Conservation (phyloP, 2,329 filamentous ascomycete genomes). For the Xylaria sp. region DNA sequence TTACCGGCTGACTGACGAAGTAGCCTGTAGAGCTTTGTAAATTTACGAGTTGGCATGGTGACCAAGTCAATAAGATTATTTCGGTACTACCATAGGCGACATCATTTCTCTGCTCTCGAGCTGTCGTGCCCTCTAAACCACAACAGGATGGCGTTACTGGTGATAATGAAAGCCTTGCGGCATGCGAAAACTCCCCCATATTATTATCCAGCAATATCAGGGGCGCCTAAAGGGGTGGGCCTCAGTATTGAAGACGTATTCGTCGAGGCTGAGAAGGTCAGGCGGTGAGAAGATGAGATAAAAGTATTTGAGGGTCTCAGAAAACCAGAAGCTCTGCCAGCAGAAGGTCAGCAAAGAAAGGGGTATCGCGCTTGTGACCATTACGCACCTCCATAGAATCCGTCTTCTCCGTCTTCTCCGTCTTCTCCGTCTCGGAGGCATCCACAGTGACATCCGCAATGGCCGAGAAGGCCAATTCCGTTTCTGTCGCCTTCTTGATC, state of each 20-base stretch:
- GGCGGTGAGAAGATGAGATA: constrained; percentile 62
- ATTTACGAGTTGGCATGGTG: neutral
- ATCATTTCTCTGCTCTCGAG: neutral
- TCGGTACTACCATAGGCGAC: neutral
- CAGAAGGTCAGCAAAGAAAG: neutral
- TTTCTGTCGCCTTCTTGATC: constrained; percentile 45
- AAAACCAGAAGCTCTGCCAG: constrained; percentile 70
- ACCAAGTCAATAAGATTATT: neutral
- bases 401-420: constrained; percentile 26
- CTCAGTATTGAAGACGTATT: constrained; percentile 64
- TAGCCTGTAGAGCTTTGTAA: neutral
- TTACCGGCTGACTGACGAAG: neutral
- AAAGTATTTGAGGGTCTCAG: constrained; percentile 68
- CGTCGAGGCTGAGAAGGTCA: constrained; percentile 66
- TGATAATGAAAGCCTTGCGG: neutral
- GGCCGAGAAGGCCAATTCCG: constrained; percentile 36
- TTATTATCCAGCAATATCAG: too few species aligned
- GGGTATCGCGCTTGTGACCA: neutral
- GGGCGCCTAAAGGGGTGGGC: constrained; percentile 49
- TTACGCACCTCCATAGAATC: constrained; percentile 46
- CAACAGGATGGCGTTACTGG: neutral
- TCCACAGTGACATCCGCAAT: constrained; percentile 33
- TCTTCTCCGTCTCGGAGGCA: constrained; percentile 23
- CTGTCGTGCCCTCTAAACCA: too few species aligned
- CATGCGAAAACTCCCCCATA: too few species aligned